Percentiles rank a stretch among this genome's conserved stretches.
Conservation (phyloP, 768 basidiomycete genomes). For the Auriscalpium orientale region DNA sequence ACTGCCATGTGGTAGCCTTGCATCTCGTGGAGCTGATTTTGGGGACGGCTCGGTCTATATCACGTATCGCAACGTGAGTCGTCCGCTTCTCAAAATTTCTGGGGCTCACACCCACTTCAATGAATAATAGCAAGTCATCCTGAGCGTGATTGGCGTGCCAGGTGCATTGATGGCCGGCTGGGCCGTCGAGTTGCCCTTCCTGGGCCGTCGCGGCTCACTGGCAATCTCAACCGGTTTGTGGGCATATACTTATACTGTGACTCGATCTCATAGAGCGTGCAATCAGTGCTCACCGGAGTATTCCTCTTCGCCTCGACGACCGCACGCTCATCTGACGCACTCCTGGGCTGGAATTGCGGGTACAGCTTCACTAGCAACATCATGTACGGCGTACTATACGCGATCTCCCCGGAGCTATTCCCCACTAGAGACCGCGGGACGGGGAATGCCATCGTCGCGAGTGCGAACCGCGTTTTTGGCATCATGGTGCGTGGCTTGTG, state of each 20-base stretch:
- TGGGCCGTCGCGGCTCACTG: conserved; percentile 50
- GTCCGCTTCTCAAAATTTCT: not conserved
- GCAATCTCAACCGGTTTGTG: conserved; percentile 38
- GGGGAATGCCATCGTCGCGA: conserved; percentile 45
- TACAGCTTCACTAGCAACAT: conserved; percentile 50
- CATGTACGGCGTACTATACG: conserved; percentile 43
- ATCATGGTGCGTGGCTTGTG: conserved; percentile 37
- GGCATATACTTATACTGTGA: not conserved
- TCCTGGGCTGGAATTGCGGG: conserved; percentile 53
- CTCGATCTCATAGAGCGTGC: conserved; percentile 11
- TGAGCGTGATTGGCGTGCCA: conserved; percentile 50
- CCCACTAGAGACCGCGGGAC: conserved; percentile 49
- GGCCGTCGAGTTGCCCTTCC: conserved; percentile 40
- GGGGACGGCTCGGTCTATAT: conserved; percentile 64
- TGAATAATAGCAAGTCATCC: conserved; percentile 39
- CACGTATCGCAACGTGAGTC: conserved; percentile 62
- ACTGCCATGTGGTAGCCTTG: conserved; percentile 34
- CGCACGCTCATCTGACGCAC: conserved; percentile 40
- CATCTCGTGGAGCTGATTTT: conserved; percentile 58
- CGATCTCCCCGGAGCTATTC: conserved; percentile 42
- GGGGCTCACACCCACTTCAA: not conserved
- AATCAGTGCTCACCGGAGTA: conserved; percentile 41
- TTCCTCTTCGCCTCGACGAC: conserved; percentile 55
- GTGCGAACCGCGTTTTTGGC: conserved; percentile 50
- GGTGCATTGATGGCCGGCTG: conserved; percentile 50